Evolutionary conservation across 2,329 filamentous ascomycete genomes (phyloP), one percentile per base, ranked within the genome.

Genomic region (Ophiostoma sp.): DNA sequence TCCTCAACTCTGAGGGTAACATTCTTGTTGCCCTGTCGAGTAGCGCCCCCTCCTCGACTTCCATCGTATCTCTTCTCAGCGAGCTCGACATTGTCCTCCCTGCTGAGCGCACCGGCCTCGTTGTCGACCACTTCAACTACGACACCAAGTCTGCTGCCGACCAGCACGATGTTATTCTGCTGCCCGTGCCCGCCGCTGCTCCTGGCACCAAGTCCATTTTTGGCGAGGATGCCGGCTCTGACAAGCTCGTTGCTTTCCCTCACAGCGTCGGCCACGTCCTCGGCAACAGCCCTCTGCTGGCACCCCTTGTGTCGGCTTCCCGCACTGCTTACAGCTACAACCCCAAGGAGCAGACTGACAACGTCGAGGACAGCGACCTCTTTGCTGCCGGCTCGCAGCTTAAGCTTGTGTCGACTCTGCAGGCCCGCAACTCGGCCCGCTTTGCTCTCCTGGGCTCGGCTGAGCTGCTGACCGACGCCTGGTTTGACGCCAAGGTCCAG

Each of bases 111-210:
- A 92, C 90, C 70, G 89, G 92, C 71, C 83, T 94, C 71, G 90
- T 97, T 6, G 90, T 98, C 72, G 95, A 98, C 81, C 95, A 99
- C 83, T 97, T 98, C 87, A 91, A 92, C 82, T 95, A 95, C 81
- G 94, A 98, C 77, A 84, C 86, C 70, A 75, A 86, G 41, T 92
- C 90, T 57, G 90, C 94, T 4, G 77, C 88, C 67, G 93, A 97
- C 74, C 87, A 89, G 77, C 95, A 99, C 80, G 93, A 98, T 80
- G 91, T 97, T 39, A 84, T 99, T 64, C 85, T 97, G 39, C 82
- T 97, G 68, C 87, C 91, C 62, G 84, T 87, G 48, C 91, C 93
- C 4, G 81, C 83, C 71, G 81, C 86, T 67, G 89, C 90, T 75
- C 77, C 87, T 33, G 92, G 89, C 75, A 83, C 93, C 71, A 90